Evolutionary conservation across 2,329 filamentous ascomycete genomes (phyloP).

Genomic region (Bipolaris oryzae): DNA sequence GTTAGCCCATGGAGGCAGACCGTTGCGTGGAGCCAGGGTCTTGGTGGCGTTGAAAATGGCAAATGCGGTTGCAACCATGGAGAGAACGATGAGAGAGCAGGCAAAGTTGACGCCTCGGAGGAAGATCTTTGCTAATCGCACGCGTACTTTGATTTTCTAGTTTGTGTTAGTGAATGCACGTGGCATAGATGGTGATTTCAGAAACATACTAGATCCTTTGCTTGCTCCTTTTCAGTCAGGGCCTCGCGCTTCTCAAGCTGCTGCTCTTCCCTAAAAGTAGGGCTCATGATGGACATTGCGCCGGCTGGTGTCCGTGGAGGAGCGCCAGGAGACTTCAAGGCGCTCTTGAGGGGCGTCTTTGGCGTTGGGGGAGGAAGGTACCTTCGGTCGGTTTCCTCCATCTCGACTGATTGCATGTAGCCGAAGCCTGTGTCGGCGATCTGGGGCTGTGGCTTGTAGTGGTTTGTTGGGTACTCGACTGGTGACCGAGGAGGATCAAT

Average conservation of each 20-base stretch:
- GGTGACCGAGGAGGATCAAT: conserved; percentile 62
- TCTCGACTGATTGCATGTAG: conserved; percentile 71
- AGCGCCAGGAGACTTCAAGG: conserved; percentile 84
- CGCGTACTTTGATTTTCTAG: conserved; percentile 89
- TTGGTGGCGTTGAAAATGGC: conserved; percentile 91
- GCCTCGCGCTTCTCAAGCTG: conserved; percentile 83
- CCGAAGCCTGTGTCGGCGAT: conserved; percentile 91
- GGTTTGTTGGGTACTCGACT: conserved; percentile 61
- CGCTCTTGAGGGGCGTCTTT: conserved; percentile 84
- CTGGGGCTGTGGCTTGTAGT: conserved; percentile 67
- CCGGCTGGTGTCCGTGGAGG: conserved; percentile 62
- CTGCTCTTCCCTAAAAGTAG: conserved; percentile 89
- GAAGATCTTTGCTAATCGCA: conserved; percentile 91
- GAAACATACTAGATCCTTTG: conserved; percentile 79
- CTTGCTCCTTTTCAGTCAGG: conserved; percentile 83
- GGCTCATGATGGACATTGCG: conserved; percentile 77
- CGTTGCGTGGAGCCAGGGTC: conserved; percentile 73
- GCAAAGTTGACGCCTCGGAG: conserved; percentile 96
- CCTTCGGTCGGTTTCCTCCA: conserved; percentile 57
- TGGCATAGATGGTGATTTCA: background rate
- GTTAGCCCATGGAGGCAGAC: conserved; percentile 81
- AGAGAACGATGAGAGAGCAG: conserved; percentile 91
- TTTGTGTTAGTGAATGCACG: conserved; percentile 45
- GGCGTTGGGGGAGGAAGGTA: conserved; percentile 66
- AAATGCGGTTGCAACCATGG: conserved; percentile 88